These are phyloP conservation scores for Tolypocladium ophioglossoides DNA, from an alignment of 2,329 filamentous ascomycete species.

Conservation along the genomic window DNA sequence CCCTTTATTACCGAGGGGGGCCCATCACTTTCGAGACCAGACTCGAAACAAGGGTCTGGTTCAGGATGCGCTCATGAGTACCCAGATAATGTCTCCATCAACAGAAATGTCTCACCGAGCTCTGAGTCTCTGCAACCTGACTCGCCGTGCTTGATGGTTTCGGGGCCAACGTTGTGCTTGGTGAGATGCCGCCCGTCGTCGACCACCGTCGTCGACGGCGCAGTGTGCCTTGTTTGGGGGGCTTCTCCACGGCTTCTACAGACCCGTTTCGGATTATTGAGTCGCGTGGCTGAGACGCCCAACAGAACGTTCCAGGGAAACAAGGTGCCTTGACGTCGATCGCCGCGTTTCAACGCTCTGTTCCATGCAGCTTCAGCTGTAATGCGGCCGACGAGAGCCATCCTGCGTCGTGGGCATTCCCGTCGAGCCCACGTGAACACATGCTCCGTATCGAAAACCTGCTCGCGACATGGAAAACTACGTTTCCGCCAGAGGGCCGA, in stretches of 20 bases:
- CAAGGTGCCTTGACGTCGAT: neutral
- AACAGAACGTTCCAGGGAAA: neutral
- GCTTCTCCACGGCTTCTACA: neutral
- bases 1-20: neutral
- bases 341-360: neutral
- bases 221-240: too few relatives aligned
- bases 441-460: neutral
- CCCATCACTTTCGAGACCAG: neutral
- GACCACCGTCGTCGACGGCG: neutral
- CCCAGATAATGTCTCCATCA: neutral
- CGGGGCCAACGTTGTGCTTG: neutral
- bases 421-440: neutral
- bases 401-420: neutral
- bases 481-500: neutral
- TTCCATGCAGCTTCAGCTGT: neutral
- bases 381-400: neutral
- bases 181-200: neutral
- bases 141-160: neutral
- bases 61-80: neutral
- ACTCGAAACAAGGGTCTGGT: neutral
- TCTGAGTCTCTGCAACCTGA: neutral
- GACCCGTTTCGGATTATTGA: neutral
- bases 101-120: neutral
- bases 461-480: neutral
- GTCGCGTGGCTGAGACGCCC: neutral